A percentile compares a stretch with the other conserved stretches of the same genome.
Evolutionary conservation across 495 filamentous ascomycete species (phyloP).

Genomic region (Physcia stellaris): DNA sequence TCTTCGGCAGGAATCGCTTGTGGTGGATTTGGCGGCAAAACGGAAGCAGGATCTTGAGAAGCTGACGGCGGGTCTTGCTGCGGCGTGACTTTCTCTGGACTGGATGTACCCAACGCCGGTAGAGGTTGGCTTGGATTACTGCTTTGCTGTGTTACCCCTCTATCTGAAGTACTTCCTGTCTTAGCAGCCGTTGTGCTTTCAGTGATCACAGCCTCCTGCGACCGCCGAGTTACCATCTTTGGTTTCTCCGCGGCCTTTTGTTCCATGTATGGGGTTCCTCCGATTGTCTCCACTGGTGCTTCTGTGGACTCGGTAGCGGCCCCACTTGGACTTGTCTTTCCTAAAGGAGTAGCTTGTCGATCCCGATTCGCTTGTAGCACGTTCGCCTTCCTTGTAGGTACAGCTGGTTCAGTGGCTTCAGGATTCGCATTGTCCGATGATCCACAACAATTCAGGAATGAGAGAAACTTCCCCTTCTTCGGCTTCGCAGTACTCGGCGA

Average conservation of each 20-base stretch:
- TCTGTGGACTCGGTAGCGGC: conserved; percentile 45
- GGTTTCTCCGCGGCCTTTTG: conserved; percentile 19
- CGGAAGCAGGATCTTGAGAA: too few species aligned
- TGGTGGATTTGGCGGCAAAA: conserved; percentile 2
- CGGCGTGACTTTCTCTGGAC: background rate
- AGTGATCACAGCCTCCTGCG: conserved; percentile 18
- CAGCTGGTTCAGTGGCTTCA: conserved; percentile 39
- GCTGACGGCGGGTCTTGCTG: too few species aligned
- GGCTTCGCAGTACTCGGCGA: conserved; percentile 27
- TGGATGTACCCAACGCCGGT: conserved; percentile 10
- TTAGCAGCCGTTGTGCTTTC: conserved; percentile 3
- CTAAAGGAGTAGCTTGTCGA: conserved; percentile 36
- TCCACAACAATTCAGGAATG: conserved; percentile 71
- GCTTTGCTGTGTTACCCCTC: conserved; percentile 4
- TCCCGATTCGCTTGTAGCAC: conserved; percentile 38
- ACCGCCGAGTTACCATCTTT: conserved; percentile 19
- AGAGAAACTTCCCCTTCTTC: conserved; percentile 56
- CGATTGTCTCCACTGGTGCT: conserved; percentile 38
- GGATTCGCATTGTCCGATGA: conserved; percentile 49
- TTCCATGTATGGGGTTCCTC: conserved; percentile 24
- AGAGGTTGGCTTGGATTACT: conserved; percentile 10
- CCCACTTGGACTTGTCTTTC: conserved; percentile 36
- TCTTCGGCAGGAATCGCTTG: conserved; percentile 13
- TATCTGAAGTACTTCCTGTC: conserved; percentile 2
- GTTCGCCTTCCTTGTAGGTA: conserved; percentile 54